Evolutionary conservation across 768 basidiomycete species (phyloP), one percentile per base, ranked within the genome.

Genomic region (Kondoa malvinella): DNA sequence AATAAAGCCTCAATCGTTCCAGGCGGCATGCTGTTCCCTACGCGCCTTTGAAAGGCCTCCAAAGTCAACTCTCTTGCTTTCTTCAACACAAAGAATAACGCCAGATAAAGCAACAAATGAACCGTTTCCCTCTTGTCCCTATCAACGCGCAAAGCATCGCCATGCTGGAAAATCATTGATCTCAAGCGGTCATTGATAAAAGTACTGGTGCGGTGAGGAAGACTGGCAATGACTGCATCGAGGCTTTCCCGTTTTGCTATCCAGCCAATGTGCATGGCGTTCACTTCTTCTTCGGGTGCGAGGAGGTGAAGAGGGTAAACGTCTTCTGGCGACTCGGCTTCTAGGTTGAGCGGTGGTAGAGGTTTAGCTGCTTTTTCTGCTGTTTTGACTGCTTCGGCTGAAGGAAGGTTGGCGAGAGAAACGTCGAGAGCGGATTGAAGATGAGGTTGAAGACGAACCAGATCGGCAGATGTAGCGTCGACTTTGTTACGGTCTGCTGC

Each of bases 401-500:
- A 85, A 71, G 88, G 84, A 56, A 91, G 78, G 26, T 83, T 82
- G 62, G 79, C 81, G 0, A 87, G 86, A 56, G 83, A 86, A 71
- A 82, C 84, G 66, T 86, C 83, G 71, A 99, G 92, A 59, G 85
- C 83, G 33, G 87, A 84, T 81, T 89, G 87, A 69, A 99, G 79
- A 77, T 88, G 85, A 16, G 65, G 26, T 56, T 71, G 65, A 4
- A 71, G 30, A 14, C 31, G 63, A 27, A 69, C 64, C 34, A 69
- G 30, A 67, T 82, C 83, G 72, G 85, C 85, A 34, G 89, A 89
- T 8, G 81, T 80, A 25, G 88, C 84, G 78, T 95, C 91, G 40
- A 99, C 85, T 76, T 85, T 85, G 78, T 92, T 94, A 71, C 94
- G 83, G 77, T 92, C 91, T 65, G 82, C 83, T 2, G 90, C 87